phyloP scores from a whole-genome alignment of 257 asterid genomes.

The Cynanchum wilfordii region DNA sequence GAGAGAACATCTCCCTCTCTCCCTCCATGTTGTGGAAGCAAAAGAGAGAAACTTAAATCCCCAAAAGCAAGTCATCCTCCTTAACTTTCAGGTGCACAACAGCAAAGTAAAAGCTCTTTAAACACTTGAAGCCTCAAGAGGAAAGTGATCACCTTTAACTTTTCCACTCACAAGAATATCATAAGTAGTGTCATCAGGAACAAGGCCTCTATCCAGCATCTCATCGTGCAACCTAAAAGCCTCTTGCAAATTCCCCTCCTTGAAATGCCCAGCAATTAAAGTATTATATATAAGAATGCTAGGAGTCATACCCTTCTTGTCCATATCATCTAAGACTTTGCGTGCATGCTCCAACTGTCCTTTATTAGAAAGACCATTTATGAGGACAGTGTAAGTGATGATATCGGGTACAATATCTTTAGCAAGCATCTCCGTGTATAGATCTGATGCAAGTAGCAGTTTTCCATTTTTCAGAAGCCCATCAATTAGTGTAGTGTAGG shows the following conservation, averaged over 20 bases:
- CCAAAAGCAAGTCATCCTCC: neutral
- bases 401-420: constrained; percentile 62
- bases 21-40: neutral
- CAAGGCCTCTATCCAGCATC: constrained; percentile 75
- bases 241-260: constrained; percentile 69
- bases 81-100: neutral
- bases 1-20: neutral
- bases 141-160: constrained; percentile 18
- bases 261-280: constrained; percentile 60
- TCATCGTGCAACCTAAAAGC: constrained; percentile 81
- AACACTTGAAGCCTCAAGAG: constrained; percentile 25
- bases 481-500: constrained; percentile 80
- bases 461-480: constrained; percentile 62
- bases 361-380: constrained; percentile 68
- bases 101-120: neutral
- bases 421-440: constrained; percentile 68
- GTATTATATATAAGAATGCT: constrained; percentile 57
- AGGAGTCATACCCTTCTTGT: constrained; percentile 42
- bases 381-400: constrained; percentile 52
- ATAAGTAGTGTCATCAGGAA: constrained; percentile 50
- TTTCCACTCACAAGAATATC: constrained; percentile 58
- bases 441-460: constrained; percentile 42
- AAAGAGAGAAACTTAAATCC: neutral
- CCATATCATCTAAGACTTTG: constrained; percentile 60
- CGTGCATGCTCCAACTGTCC: constrained; percentile 62